Evolutionary conservation across 2,329 filamentous ascomycete species (phyloP), one percentile per base, ranked within the genome.

Genomic region (Fusarium sp.): DNA sequence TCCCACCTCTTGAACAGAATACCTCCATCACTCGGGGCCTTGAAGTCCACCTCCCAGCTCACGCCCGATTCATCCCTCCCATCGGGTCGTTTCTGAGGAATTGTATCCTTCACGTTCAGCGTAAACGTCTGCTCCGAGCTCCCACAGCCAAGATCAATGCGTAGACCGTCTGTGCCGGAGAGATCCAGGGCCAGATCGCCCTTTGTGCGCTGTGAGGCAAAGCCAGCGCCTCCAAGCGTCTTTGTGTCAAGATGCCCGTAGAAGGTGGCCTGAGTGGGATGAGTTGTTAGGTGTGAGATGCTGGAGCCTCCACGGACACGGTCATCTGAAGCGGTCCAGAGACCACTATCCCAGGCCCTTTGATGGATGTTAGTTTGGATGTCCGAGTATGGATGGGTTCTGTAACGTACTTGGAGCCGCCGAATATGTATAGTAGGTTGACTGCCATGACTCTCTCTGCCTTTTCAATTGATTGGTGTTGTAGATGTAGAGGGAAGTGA

Each of bases 161-260:
- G 76, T 23, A 93, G 78, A 4, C 91, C 91, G 43, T 87, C 83
- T 70, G 89, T 91, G 13, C 70, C 74, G 2, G 84, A 85, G 10
- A 96, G 78, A 71, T 96, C 85, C 85, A 90, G 91, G 23, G 79
- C 79, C 15, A 83, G 78, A 37, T 84, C 79, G 10, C 88, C 86
- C 37, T 82, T 84, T 6, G 90, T 93, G 45, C 90, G 86, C 76
- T 95, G 93, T 6, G 90, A 92, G 11, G 92, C 92, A 75, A 96
- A 96, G 7, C 93, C 93, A 1, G 93, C 92, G 29, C 91, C 92
- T 25, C 92, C 92, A 0, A 96, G 87, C 0, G 91, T 88, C 52
- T 84, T 85, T 66, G 90, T 93, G 78, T 96, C 92, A 20, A 96
- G 84, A 23, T 82, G 82, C 4, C 93, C 92, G 66, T 87, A 80